Conservation (phyloP, 2,329 filamentous ascomycete species). For the Talaromyces rugulosus region DNA sequence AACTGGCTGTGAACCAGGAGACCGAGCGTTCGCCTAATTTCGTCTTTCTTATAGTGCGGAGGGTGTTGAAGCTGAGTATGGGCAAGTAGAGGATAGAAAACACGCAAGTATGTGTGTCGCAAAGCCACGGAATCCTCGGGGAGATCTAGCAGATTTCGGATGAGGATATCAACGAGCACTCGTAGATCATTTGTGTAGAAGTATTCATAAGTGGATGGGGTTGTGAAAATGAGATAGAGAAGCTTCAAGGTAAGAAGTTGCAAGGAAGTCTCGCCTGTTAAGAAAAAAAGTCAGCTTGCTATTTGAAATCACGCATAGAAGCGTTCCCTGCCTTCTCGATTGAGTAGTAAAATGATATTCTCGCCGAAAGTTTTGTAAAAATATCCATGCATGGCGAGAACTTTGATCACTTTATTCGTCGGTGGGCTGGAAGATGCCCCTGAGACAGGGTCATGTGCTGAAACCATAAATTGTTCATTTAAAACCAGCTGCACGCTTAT, state of each 20-base stretch:
- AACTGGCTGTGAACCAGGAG: constrained; percentile 71
- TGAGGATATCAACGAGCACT: constrained; percentile 90
- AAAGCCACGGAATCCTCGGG: constrained; percentile 71
- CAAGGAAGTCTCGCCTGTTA: constrained; percentile 76
- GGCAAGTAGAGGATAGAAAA: constrained; percentile 82
- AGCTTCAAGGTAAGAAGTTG: constrained; percentile 96
- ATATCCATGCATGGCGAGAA: constrained; percentile 74
- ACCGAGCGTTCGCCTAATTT: constrained; percentile 71
- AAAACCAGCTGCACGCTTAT: constrained; percentile 66
- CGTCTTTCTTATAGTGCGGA: constrained; percentile 86
- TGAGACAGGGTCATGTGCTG: constrained; percentile 51
- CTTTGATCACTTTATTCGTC: constrained; percentile 92
- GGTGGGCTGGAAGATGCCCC: constrained; percentile 47
- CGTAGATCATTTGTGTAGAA: constrained; percentile 98
- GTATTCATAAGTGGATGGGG: constrained; percentile 86
- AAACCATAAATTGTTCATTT: constrained; percentile 97
- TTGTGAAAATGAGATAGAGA: constrained; percentile 92
- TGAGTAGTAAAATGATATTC: constrained; percentile 91
- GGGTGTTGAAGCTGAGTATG: constrained; percentile 86
- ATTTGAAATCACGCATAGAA: not conserved
- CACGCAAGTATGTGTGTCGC: constrained; percentile 89
- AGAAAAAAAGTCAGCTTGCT: constrained; percentile 15
- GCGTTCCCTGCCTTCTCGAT: constrained; percentile 65
- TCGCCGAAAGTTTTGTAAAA: constrained; percentile 92
- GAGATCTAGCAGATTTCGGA: constrained; percentile 92